Evolutionary conservation across 2,329 filamentous ascomycete genomes (phyloP), one percentile per base, ranked within the genome.

Genomic region (Aquanectria penicillioides): DNA sequence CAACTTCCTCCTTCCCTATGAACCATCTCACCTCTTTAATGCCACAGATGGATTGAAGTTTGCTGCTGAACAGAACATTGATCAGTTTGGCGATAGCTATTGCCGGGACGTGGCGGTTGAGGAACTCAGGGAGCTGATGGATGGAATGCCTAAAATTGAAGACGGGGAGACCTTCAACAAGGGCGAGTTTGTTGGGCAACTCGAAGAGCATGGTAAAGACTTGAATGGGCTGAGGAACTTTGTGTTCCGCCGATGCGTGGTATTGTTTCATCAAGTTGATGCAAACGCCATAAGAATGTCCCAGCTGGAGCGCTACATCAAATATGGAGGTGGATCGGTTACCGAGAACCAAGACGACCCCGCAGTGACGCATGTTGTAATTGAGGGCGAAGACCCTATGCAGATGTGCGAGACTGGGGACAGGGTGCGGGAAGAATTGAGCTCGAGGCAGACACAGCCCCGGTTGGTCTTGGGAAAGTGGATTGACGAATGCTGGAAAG

Each of bases 61-160:
- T 6, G 78, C 81, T 7, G 85, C 89, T 9, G 80, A 84, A 31
- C 77, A 78, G 3, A 91, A 90, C 63, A 82, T 90, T 2, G 95
- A 99, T 72, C 78, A 82, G 50, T 95, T 87, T 67, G 91, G 90
- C 0, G 95, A 99, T 73, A 94, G 93, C 70, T 98, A 92, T 74
- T 84, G 88, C 1, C 82, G 94, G 5, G 88, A 97, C 67, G 78
- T 90, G 8, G 82, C 80, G 1, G 67, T 84, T 0, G 82, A 86
- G 2, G 91, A 94, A 68, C 81, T 97, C 43, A 79, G 74, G 33
- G 71, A 72, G 3, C 71, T 88, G 0, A 62, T 89, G 38, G 69
- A 68, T 7, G 71, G 75, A 3, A 87, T 89, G 80, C 79, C 81
- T 0, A 80, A 82, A 63, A 77, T 79, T n/a, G 74, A 81, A 48